Conservation (phyloP, 176 grass and related monocot species). For the Leersia perrieri region DNA sequence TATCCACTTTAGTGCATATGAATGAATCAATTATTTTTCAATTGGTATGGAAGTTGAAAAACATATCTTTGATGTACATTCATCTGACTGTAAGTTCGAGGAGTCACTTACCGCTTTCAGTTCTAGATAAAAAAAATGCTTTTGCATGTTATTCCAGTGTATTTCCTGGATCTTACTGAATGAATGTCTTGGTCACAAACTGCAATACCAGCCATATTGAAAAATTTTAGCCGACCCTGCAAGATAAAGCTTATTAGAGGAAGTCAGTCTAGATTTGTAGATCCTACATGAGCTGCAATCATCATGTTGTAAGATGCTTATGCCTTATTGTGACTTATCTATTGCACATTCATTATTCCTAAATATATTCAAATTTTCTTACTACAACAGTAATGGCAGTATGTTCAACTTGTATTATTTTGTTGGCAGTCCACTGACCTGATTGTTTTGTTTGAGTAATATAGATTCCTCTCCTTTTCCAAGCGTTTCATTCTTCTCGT, state of each 20-base stretch:
- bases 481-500: neutral
- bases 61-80: neutral
- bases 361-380: neutral
- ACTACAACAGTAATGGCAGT: neutral
- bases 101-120: neutral
- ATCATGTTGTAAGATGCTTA: neutral
- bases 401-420: neutral
- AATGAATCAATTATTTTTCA: slow-evolving; percentile 38
- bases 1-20: slow-evolving; percentile 32
- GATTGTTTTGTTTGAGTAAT: neutral
- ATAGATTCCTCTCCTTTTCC: neutral
- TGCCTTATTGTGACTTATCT: neutral
- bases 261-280: neutral
- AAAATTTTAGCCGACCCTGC: neutral
- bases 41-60: neutral
- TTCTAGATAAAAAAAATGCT: neutral
- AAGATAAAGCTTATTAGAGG: neutral
- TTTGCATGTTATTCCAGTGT: neutral
- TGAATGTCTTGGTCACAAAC: neutral
- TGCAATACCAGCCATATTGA: neutral
- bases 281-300: neutral
- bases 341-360: neutral
- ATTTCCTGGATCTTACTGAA: neutral
- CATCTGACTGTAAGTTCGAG: neutral
- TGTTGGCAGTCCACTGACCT: neutral